A percentile compares a stretch with the other conserved stretches of the same genome.
These are phyloP conservation scores for Prototheca cutis DNA, from an alignment of 163 green algal genomes.

Conservation along the genomic window DNA sequence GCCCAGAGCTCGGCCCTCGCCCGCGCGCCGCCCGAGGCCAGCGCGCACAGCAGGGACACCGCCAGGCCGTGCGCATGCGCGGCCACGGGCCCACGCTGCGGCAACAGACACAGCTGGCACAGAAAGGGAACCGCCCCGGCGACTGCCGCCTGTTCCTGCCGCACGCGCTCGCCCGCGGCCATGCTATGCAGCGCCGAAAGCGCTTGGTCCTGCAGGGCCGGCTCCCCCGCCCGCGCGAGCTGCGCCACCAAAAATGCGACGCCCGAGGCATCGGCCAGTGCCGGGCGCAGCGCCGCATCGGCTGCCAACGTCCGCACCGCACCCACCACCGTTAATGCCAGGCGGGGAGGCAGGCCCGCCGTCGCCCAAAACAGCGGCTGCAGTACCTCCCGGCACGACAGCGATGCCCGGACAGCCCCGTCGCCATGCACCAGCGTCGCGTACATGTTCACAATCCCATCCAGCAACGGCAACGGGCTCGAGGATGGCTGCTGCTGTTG, in stretches of 20 bases:
- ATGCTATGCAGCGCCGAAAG: slow-evolving; percentile 69
- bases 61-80: slow-evolving; percentile 18
- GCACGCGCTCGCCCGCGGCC: slow-evolving; percentile 52
- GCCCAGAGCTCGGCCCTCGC: slow-evolving; percentile 45
- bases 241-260: slow-evolving; percentile 22
- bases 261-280: slow-evolving; percentile 23
- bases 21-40: slow-evolving; percentile 41
- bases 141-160: slow-evolving; percentile 50
- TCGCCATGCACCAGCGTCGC: slow-evolving; percentile 44
- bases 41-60: slow-evolving; percentile 53
- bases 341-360: neutral
- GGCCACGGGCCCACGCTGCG: neutral
- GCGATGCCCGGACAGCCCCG: slow-evolving; percentile 39
- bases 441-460: slow-evolving; percentile 14
- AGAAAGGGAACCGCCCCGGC: slow-evolving; percentile 40
- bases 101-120: slow-evolving; percentile 12
- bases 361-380: slow-evolving; percentile 41
- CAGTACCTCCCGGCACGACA: slow-evolving; percentile 46
- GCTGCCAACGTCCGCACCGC: slow-evolving; percentile 44
- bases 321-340: slow-evolving; percentile 39
- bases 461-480: slow-evolving; percentile 4
- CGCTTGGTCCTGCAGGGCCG: slow-evolving; percentile 39
- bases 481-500: neutral
- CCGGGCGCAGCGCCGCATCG: slow-evolving; percentile 42
- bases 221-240: slow-evolving; percentile 11